phyloP scores from a whole-genome alignment of 768 basidiomycete genomes.

The Tulasnella sp. region DNA sequence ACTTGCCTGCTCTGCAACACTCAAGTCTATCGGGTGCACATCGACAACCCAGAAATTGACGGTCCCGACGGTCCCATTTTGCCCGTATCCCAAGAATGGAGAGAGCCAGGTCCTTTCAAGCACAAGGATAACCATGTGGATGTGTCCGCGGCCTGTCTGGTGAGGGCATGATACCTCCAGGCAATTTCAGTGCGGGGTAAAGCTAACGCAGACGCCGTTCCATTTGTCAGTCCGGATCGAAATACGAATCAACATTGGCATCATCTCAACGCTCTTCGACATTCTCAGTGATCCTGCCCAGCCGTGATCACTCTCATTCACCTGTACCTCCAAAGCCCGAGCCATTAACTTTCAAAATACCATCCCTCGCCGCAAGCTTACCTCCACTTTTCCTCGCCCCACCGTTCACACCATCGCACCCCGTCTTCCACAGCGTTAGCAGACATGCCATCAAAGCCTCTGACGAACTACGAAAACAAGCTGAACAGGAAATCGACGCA shows the following conservation, averaged over 20 bases:
- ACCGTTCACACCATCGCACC: conserved; percentile 23
- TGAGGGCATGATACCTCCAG: background rate
- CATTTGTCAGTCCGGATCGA: conserved; percentile 10
- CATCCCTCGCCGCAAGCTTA: conserved; percentile 14
- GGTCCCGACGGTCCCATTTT: conserved; percentile 19
- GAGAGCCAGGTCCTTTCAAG: background rate
- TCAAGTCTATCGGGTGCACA: conserved; percentile 8
- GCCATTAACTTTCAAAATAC: conserved; percentile 14
- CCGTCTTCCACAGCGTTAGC: conserved; percentile 18
- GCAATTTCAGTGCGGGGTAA: background rate
- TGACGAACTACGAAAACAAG: conserved; percentile 17
- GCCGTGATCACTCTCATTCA: background rate
- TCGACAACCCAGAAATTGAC: background rate
- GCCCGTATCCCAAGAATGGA: background rate
- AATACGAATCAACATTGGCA: background rate
- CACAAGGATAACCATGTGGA: conserved; percentile 14
- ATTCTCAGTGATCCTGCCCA: conserved; percentile 17
- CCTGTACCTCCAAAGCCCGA: background rate
- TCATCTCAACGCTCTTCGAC: conserved; percentile 13
- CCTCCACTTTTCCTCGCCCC: conserved; percentile 24
- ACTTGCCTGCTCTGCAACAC: conserved; percentile 20
- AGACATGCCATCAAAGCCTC: conserved; percentile 15
- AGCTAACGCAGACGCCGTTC: background rate
- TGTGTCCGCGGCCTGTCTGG: conserved; percentile 14
- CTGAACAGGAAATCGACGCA: conserved; percentile 13